Evolutionary conservation across 441 rosid genomes (phyloP), one percentile per base, ranked within the genome.

Genomic region (Populus hybrid): DNA sequence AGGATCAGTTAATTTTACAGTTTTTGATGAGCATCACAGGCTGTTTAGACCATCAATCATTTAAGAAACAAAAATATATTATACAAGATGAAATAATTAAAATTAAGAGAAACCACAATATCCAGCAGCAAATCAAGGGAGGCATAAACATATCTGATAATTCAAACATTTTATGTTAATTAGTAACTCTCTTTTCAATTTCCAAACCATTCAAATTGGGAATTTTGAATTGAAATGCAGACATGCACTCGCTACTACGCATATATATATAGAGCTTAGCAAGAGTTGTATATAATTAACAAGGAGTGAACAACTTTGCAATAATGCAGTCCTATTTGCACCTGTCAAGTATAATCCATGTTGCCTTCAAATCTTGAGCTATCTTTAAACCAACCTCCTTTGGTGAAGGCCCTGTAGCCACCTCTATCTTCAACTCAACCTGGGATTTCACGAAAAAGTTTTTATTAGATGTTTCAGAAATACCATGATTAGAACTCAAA

Each of bases 311-410:
- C 59, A 2, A 50, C n/a, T 50, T 50, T 16, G 59, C n/a, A 50
- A 5, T 1, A 50, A 8, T 5, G 28, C 28, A n/a, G 66, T 40
- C 21, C 12, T 21, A 40, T 20, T 73, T 30, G 38, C 34, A 87
- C 90, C 91, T 85, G 86, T 88, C 91, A 38, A 88, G 85, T 76
- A 88, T 85, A 24, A 85, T 75, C 87, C 85, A 85, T 34, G 87
- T 85, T 76, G 87, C 73, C 67, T 53, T 76, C 12, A 85, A 69
- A 77, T 63, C 72, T 78, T 73, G 73, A 65, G 86, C 88, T 16
- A 81, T 79, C 76, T 78, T 78, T 26, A 85, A 4, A 63, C 86
- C 88, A 35, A 71, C 81, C 34, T 46, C 70, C 78, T 84, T 87
- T 14, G 83, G 81, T 23, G 85, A 80, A 77, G 84, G 72, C 53